These are phyloP conservation scores for Asterionellopsis glacialis DNA, from an alignment of 108 stramenopile genomes.

Conservation along the genomic window DNA sequence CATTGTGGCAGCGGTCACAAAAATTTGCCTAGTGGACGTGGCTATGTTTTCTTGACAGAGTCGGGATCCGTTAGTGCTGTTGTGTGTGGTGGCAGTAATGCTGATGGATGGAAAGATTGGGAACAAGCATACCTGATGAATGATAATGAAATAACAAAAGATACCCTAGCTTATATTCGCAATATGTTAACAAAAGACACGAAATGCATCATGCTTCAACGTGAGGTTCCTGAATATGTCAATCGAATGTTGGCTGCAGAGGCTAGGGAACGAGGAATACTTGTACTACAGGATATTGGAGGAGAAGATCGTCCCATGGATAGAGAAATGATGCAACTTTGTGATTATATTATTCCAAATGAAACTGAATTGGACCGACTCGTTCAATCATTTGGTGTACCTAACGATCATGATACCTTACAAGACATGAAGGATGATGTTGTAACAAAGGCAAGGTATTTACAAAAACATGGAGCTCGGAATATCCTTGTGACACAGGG, in stretches of 20 bases:
- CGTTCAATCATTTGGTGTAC: conserved; percentile 21
- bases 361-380: conserved; percentile 68
- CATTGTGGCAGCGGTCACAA: conserved; percentile 25
- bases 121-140: conserved; percentile 17
- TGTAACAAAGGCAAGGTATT: conserved; percentile 19
- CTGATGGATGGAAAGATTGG: conserved; percentile 54
- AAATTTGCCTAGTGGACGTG: conserved; percentile 56
- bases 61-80: conserved; percentile 73
- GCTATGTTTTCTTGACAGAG: conserved; percentile 64
- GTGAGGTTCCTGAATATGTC: conserved; percentile 72
- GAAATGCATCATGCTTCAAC: conserved; percentile 54
- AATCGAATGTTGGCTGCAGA: conserved; percentile 51
- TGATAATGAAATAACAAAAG: not conserved
- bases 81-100: conserved; percentile 71
- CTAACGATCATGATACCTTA: not conserved
- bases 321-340: conserved; percentile 38
- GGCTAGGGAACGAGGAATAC: conserved; percentile 30
- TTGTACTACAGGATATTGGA: conserved; percentile 70
- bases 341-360: conserved; percentile 77
- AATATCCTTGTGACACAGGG: conserved; percentile 72
- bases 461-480: conserved; percentile 53
- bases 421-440: conserved; percentile 9
- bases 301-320: conserved; percentile 67
- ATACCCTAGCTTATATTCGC: too few species aligned
- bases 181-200: not conserved